Evolutionary conservation across 768 basidiomycete species (phyloP).

Genomic region (Rhizopogon vulgaris): DNA sequence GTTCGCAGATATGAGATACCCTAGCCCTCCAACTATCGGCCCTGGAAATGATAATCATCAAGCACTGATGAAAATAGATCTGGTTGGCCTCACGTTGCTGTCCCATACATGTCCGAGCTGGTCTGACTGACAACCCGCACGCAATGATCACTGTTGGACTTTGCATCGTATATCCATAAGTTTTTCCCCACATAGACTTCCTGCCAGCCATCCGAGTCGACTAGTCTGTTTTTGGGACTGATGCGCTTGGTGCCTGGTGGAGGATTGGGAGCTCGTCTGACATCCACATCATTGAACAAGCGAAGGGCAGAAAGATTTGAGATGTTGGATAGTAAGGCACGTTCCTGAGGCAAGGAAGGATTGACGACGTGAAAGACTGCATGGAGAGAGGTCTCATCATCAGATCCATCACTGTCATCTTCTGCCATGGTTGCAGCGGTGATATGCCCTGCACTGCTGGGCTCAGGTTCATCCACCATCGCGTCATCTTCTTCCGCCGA

Average conservation of each 20-base stretch:
- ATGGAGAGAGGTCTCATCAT: conserved; percentile 28
- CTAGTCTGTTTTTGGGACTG: conserved; percentile 48
- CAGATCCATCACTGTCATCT: conserved; percentile 17
- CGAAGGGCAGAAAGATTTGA: conserved; percentile 66
- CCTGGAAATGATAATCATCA: conserved; percentile 30
- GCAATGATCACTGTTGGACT: conserved; percentile 61
- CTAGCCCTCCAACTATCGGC: conserved; percentile 80
- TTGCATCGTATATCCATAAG: conserved; percentile 71
- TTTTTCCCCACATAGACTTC: conserved; percentile 65
- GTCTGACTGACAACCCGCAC: conserved; percentile 58
- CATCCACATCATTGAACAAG: conserved; percentile 65
- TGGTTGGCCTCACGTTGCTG: conserved; percentile 59
- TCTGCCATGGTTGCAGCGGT: conserved; percentile 16
- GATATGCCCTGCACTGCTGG: conserved; percentile 12
- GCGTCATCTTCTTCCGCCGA: conserved; percentile 16
- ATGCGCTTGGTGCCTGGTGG: conserved; percentile 41
- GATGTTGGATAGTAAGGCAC: conserved; percentile 36
- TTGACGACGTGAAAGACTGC: conserved; percentile 51
- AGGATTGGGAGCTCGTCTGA: conserved; percentile 46
- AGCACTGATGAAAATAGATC: background rate
- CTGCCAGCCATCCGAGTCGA: conserved; percentile 62
- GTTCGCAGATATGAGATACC: conserved; percentile 62
- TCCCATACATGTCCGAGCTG: conserved; percentile 61
- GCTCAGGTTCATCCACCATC: conserved; percentile 13
- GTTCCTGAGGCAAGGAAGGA: conserved; percentile 36